phyloP scores from a whole-genome alignment of 345 rosid genomes.

The Firmiana major region DNA sequence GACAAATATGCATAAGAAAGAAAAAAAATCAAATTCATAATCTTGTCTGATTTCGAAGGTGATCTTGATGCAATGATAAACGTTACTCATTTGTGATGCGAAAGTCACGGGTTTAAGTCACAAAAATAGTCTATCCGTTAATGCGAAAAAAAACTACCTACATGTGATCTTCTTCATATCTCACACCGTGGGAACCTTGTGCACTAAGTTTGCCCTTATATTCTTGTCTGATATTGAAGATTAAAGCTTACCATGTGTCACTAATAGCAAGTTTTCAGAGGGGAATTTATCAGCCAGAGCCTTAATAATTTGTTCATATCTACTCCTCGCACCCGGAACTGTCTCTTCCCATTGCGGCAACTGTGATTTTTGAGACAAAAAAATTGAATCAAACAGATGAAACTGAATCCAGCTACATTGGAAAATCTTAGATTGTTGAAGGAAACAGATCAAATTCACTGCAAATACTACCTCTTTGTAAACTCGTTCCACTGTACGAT shows the following conservation, averaged over 20 bases:
- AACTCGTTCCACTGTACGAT: conserved; percentile 41
- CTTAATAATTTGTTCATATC: conserved; percentile 52
- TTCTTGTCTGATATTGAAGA: neutral
- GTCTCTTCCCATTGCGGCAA: conserved; percentile 77
- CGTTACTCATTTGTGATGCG: no score
- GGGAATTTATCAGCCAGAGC: conserved; percentile 77
- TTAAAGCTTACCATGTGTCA: conserved; percentile 69
- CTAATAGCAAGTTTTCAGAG: conserved; percentile 66
- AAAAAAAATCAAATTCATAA: no score
- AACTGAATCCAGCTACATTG: neutral
- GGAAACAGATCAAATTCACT: neutral
- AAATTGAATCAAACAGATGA: conserved; percentile 5
- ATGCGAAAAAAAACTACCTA: no score
- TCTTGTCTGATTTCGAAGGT: no score
- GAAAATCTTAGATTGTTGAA: neutral
- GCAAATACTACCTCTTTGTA: conserved; percentile 43
- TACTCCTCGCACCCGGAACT: conserved; percentile 34
- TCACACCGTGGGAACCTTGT: no score
- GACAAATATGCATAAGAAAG: neutral
- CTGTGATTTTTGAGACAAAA: conserved; percentile 31
- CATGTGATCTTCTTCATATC: no score
- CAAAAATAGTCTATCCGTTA: no score
- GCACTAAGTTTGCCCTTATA: no score
- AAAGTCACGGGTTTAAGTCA: no score
- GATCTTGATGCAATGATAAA: no score